These are phyloP conservation scores for Penicillium psychrosexuale DNA, from an alignment of 2,329 filamentous ascomycete species.

Conservation along the genomic window DNA sequence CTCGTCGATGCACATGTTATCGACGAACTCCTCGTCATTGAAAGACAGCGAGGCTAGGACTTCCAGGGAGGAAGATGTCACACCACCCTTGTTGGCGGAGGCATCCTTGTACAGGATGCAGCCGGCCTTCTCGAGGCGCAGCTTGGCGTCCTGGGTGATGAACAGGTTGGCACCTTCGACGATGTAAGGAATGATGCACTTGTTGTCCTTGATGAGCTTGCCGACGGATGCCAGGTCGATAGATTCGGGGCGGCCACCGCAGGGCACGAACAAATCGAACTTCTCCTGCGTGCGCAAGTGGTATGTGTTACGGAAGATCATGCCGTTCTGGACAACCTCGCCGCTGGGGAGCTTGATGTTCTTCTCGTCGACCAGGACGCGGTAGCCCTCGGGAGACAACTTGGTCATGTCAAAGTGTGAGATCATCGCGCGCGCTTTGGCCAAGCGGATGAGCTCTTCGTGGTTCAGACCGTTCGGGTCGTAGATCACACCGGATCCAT, in stretches of 20 bases:
- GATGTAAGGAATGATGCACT: slow-evolving; percentile 84
- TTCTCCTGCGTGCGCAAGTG: slow-evolving; percentile 75
- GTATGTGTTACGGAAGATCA: slow-evolving; percentile 94
- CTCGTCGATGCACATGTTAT: slow-evolving; percentile 87
- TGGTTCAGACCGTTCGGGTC: slow-evolving; percentile 87
- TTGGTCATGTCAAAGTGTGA: slow-evolving; percentile 79
- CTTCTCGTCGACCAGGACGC: slow-evolving; percentile 85
- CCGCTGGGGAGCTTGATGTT: slow-evolving; percentile 85
- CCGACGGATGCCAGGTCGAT: slow-evolving; percentile 86
- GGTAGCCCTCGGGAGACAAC: slow-evolving; percentile 83
- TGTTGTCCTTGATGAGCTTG: slow-evolving; percentile 87
- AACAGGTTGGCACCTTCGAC: slow-evolving; percentile 98
- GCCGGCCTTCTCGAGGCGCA: slow-evolving; percentile 90
- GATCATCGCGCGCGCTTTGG: slow-evolving; percentile 86
- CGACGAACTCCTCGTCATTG: slow-evolving; percentile 79
- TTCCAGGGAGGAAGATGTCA: slow-evolving; percentile 94
- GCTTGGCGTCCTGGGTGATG: slow-evolving; percentile 96
- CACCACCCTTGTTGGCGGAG: slow-evolving; percentile 96
- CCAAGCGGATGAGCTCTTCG: slow-evolving; percentile 77
- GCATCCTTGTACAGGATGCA: slow-evolving; percentile 97
- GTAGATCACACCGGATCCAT: slow-evolving; percentile 90
- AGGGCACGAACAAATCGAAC: slow-evolving; percentile 91
- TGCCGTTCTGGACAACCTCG: slow-evolving; percentile 85
- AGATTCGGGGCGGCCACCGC: slow-evolving; percentile 92
- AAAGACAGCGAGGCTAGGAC: slow-evolving; percentile 93